Evolutionary conservation across 2,329 filamentous ascomycete genomes (phyloP).

Genomic region (Didymella segeticola): DNA sequence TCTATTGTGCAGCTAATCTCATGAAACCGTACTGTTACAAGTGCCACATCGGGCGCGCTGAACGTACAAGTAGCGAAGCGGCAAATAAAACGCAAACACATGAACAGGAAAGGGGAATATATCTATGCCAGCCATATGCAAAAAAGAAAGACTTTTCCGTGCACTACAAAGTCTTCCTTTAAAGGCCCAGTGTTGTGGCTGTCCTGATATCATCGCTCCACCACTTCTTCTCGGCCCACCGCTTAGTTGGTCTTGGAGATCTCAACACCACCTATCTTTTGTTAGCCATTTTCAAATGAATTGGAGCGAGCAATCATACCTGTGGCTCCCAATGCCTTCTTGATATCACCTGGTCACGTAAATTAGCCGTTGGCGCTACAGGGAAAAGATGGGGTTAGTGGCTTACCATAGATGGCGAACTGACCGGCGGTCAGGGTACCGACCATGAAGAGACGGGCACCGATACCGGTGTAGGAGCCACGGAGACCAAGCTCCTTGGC

Average conservation of each 20-base stretch:
- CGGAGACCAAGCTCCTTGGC: conserved; percentile 81
- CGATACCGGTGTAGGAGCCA: conserved; percentile 81
- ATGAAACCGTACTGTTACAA: conserved; percentile 42
- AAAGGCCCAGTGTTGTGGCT: conserved; percentile 29
- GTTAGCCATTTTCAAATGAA: too few relatives aligned
- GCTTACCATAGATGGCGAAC: conserved; percentile 82
- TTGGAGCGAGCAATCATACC: too few relatives aligned
- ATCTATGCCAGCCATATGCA: conserved; percentile 39
- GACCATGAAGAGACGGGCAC: conserved; percentile 75
- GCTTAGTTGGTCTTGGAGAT: conserved; percentile 39
- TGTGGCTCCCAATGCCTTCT: conserved; percentile 71
- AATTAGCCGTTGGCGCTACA: not conserved
- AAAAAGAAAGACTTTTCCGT: conserved; percentile 39
- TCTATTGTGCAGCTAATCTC: conserved; percentile 42
- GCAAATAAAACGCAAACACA: conserved; percentile 39
- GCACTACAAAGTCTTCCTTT: conserved; percentile 25
- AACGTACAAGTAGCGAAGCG: conserved; percentile 36
- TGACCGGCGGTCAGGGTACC: conserved; percentile 68
- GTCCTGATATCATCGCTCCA: conserved; percentile 38
- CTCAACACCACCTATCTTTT: conserved; percentile 59
- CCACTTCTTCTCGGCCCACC: conserved; percentile 7
- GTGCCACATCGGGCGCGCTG: conserved; percentile 25
- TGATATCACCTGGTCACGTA: conserved; percentile 62
- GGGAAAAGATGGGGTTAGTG: not conserved
- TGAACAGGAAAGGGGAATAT: conserved; percentile 29